Percentiles rank a stretch among this genome's conserved stretches.
phyloP scores from a whole-genome alignment of 169 alveolate species.

The Plasmodium inui region DNA sequence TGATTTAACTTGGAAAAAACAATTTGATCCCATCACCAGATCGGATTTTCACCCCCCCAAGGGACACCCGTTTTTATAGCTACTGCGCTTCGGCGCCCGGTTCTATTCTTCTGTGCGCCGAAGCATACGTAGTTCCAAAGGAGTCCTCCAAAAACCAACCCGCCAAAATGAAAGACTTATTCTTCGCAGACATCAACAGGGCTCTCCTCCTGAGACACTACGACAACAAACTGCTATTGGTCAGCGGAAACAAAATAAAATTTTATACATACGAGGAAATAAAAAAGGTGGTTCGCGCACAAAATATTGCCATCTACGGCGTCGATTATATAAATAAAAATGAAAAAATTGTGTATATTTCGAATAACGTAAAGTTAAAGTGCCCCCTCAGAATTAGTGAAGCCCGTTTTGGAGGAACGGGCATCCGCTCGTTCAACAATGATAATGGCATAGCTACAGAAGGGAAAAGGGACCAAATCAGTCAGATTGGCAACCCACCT shows the following conservation, averaged over 20 bases:
- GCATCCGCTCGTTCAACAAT: neutral
- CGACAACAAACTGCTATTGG: constrained; percentile 30
- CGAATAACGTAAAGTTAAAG: constrained; percentile 62
- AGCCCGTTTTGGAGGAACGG: neutral
- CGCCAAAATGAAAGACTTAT: constrained; percentile 40
- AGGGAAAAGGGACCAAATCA: constrained; percentile 3
- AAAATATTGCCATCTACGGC: constrained; percentile 40
- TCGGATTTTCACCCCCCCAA: neutral
- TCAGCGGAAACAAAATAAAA: constrained; percentile 61
- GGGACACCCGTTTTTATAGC: neutral
- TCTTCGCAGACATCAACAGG: constrained; percentile 43
- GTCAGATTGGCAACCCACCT: neutral
- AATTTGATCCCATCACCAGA: neutral
- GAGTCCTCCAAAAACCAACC: neutral
- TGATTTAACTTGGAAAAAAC: neutral
- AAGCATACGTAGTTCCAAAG: neutral
- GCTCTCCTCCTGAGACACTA: constrained; percentile 54
- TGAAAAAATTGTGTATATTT: constrained; percentile 64
- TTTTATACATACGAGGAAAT: constrained; percentile 53
- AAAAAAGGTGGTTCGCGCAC: constrained; percentile 38
- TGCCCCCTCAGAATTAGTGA: neutral
- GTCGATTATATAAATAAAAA: constrained; percentile 32
- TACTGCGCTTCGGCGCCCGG: neutral
- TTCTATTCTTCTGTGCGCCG: neutral
- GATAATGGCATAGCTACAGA: neutral